Evolutionary conservation across 2,329 filamentous ascomycete genomes (phyloP).

Genomic region (Fusarium subtropicale): DNA sequence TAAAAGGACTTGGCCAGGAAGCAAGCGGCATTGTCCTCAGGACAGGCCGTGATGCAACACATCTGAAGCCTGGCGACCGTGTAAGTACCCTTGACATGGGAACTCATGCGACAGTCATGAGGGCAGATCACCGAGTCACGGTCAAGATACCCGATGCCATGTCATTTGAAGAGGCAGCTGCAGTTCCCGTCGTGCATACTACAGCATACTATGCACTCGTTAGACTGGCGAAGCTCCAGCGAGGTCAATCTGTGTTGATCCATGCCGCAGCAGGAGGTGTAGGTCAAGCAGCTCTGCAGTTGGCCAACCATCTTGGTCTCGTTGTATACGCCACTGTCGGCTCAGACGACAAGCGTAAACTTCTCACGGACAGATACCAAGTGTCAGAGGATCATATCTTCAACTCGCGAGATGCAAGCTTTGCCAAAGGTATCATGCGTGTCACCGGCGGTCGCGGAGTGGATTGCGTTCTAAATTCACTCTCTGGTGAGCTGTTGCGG

Average conservation of each 20-base stretch:
- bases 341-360: slow-evolving; percentile 43
- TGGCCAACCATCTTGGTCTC: slow-evolving; percentile 37
- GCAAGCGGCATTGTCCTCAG: not conserved
- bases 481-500: not conserved
- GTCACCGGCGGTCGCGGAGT: not conserved
- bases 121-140: not conserved
- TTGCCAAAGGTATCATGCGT: not conserved
- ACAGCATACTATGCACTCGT: slow-evolving; percentile 24
- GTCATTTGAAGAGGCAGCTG: slow-evolving; percentile 19
- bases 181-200: slow-evolving; percentile 13
- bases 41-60: not conserved
- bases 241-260: slow-evolving; percentile 48
- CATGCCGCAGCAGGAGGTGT: slow-evolving; percentile 35
- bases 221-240: slow-evolving; percentile 2
- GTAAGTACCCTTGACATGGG: slow-evolving; percentile 5
- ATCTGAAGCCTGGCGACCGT: slow-evolving; percentile 10
- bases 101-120: not conserved
- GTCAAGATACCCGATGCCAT: slow-evolving; percentile 12
- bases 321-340: slow-evolving; percentile 50
- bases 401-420: not conserved
- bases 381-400: slow-evolving; percentile 2
- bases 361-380: not conserved
- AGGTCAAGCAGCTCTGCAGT: slow-evolving; percentile 47
- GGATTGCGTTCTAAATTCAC: not conserved
- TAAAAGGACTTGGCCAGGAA: not conserved